Evolutionary conservation across 805 yeast species (phyloP), one percentile per base, ranked within the genome.

Genomic region (Hanseniaspora nectarophila): DNA sequence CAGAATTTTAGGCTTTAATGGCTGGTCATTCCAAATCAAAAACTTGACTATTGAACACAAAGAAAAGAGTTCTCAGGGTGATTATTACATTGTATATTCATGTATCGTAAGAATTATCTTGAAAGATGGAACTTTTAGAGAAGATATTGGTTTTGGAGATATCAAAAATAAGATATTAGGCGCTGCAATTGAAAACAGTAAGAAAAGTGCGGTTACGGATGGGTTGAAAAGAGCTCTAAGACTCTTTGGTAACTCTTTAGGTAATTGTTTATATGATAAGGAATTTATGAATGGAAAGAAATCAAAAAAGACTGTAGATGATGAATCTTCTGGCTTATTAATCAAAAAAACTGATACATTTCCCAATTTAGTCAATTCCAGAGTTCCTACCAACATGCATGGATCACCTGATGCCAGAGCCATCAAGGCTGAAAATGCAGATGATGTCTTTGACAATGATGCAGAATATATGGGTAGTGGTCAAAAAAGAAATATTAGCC

Each of bases 61-160:
- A 43, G 95, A 85, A 60, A 78, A 77, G 33, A 35, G 21, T 6
- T 73, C 72, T 38, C 76, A 76, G 35, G 80, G 80, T 6, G 70
- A 76, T 44, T 75, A 70, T 55, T 74, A 78, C 24, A 69, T 85
- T 63, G 92, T 92, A 1, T 68, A 85, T 10, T 80, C 87, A 1
- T 82, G 81, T 7, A 76, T 70, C n/a, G 86, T 85, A 1, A 69
- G 94, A 26, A 83, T 85, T 4, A 77, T 86, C 0, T 69, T 85
- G 47, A 77, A 76, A 56, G 87, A 82, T 61, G 95, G 95, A 0
- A 76, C 90, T 0, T 83, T 67, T 59, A 85, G 83, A 59, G 94
- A 85, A 60, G 95, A 85, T 66, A 76, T 84, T 42, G 95, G 95
- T 0, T 85, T 84, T 62, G 95, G 95, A n/a, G 79, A 79, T 45